A percentile compares a stretch with the other conserved stretches of the same genome.
These are phyloP conservation scores for Camellia oleifera DNA, from an alignment of 179 eudicot genomes.

Conservation along the genomic window DNA sequence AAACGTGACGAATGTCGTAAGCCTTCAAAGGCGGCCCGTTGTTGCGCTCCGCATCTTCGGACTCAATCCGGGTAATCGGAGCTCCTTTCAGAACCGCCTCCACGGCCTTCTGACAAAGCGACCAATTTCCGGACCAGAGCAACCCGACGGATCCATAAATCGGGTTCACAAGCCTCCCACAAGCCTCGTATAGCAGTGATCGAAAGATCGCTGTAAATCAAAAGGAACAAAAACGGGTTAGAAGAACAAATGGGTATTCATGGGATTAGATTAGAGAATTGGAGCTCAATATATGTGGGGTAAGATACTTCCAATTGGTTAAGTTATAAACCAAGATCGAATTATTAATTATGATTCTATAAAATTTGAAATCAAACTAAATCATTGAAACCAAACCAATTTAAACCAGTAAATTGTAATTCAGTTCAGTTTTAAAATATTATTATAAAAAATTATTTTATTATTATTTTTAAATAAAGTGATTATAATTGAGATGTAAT, in stretches of 20 bases:
- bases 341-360: too few relatives aligned
- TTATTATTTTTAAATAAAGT: too few relatives aligned
- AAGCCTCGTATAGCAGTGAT: slow-evolving; percentile 67
- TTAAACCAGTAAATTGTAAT: too few relatives aligned
- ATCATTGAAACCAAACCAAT: too few relatives aligned
- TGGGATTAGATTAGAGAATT: background rate
- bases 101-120: slow-evolving; percentile 60
- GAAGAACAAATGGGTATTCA: background rate
- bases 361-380: too few relatives aligned
- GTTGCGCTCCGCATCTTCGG: slow-evolving; percentile 45
- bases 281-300: background rate
- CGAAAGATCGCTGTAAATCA: slow-evolving; percentile 55
- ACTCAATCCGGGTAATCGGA: slow-evolving; percentile 44
- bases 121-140: slow-evolving; percentile 62
- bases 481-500: too few relatives aligned
- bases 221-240: background rate
- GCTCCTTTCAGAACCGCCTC: slow-evolving; percentile 61
- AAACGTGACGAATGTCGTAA: slow-evolving; percentile 74
- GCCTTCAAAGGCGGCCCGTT: slow-evolving; percentile 60
- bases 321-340: too few relatives aligned
- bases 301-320: too few relatives aligned
- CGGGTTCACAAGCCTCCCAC: slow-evolving; percentile 74
- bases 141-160: slow-evolving; percentile 68
- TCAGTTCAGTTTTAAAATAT: too few relatives aligned
- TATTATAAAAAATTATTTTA: too few relatives aligned